Percentiles rank a stretch among this genome's conserved stretches.
phyloP scores from a whole-genome alignment of 176 grass and related monocot species.

The Saccharum officinarum region DNA sequence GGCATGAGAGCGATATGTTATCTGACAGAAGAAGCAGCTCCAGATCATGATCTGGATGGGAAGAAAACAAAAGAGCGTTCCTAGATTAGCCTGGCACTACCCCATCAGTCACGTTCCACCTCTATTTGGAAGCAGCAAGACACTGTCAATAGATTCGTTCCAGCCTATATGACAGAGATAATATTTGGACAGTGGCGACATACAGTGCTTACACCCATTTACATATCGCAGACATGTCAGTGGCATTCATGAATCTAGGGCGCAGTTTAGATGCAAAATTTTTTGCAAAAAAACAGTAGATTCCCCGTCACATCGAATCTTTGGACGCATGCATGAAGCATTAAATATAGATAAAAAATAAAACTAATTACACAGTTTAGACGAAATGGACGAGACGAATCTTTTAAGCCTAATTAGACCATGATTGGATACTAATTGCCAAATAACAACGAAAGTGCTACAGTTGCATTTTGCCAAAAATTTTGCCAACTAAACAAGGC shows the following conservation, averaged over 20 bases:
- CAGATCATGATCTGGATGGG: background rate
- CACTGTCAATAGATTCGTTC: slow-evolving; percentile 41
- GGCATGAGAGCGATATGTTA: background rate
- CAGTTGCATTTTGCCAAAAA: too few relatives aligned
- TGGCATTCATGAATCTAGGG: slow-evolving; percentile 12
- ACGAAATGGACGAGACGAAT: too few relatives aligned
- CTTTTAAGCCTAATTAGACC: too few relatives aligned
- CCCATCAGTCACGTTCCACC: slow-evolving; percentile 5
- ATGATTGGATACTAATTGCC: too few relatives aligned
- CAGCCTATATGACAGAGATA: slow-evolving; percentile 22
- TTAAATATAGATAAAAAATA: too few relatives aligned
- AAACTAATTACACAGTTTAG: too few relatives aligned
- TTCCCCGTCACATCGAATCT: too few relatives aligned
- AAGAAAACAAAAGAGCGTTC: slow-evolving; percentile 25
- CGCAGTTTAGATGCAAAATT: too few relatives aligned
- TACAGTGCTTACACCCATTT: slow-evolving; percentile 10
- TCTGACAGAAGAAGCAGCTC: background rate
- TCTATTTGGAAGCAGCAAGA: slow-evolving; percentile 18
- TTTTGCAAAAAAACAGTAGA: too few relatives aligned
- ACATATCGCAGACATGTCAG: slow-evolving; percentile 1
- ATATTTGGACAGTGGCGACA: background rate
- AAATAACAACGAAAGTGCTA: too few relatives aligned
- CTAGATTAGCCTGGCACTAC: slow-evolving; percentile 3
- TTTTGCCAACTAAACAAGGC: too few relatives aligned
- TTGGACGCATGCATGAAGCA: too few relatives aligned